A percentile compares a stretch with the other conserved stretches of the same genome.
Conservation (phyloP, 2,329 filamentous ascomycete species). For the Talaromyces sp. region DNA sequence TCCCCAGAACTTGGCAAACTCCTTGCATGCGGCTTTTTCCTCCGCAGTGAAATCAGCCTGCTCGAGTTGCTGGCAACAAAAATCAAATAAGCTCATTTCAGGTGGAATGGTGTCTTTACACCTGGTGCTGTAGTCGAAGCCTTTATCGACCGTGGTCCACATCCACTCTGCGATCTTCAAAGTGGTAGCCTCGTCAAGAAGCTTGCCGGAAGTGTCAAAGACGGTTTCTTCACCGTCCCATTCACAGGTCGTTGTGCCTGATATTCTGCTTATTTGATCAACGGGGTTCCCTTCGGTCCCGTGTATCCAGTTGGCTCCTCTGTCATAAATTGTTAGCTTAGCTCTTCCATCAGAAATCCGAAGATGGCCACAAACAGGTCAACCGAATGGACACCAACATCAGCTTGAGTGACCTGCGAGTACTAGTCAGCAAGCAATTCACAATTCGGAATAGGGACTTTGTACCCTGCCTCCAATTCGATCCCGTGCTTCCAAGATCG, state of each 20-base stretch:
- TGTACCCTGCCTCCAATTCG: slow-evolving; percentile 55
- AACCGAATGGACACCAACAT: slow-evolving; percentile 45
- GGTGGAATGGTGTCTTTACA: slow-evolving; percentile 47
- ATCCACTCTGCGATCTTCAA: slow-evolving; percentile 39
- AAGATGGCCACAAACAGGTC: slow-evolving; percentile 46
- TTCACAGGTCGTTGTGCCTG: slow-evolving; percentile 46
- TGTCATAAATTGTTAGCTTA: slow-evolving; percentile 23
- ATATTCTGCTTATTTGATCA: slow-evolving; percentile 49
- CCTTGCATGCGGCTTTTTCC: slow-evolving; percentile 46
- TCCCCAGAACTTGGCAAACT: slow-evolving; percentile 58
- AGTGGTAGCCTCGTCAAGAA: slow-evolving; percentile 29
- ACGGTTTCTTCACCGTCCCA: slow-evolving; percentile 49
- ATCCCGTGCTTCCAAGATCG: slow-evolving; percentile 20
- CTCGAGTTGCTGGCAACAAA: slow-evolving; percentile 48
- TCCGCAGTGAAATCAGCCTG: slow-evolving; percentile 30
- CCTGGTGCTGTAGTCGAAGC: slow-evolving; percentile 56
- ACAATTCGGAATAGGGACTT: not conserved
- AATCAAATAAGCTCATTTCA: slow-evolving; percentile 52
- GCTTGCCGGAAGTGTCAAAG: slow-evolving; percentile 44
- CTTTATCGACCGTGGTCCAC: slow-evolving; percentile 56
- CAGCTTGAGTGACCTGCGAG: slow-evolving; percentile 45
- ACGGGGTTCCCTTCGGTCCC: slow-evolving; percentile 58
- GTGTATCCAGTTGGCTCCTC: slow-evolving; percentile 63
- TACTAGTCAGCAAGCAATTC: slow-evolving; percentile 9
- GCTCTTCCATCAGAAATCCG: not conserved